Conservation (phyloP, 2,329 filamentous ascomycete species). For the Colletotrichum abscissum region DNA sequence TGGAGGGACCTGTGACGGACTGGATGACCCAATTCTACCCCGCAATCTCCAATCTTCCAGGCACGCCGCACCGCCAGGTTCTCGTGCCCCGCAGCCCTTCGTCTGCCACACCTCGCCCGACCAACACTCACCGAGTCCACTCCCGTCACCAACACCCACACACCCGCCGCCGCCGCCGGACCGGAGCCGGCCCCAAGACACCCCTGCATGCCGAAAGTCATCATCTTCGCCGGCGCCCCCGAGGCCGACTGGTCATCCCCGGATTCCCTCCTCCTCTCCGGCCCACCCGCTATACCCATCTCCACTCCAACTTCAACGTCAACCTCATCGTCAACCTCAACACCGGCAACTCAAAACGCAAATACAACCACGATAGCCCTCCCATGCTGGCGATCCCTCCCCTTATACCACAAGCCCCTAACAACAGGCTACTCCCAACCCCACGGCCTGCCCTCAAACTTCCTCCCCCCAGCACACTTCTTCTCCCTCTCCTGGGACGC, state of each 20-base stretch:
- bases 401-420: slow-evolving; percentile 58
- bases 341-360: not conserved
- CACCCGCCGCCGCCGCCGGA: not conserved
- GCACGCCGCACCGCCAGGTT: not conserved
- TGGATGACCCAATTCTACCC: not conserved
- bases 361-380: slow-evolving; percentile 14
- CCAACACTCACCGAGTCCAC: not conserved
- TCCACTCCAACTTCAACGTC: not conserved
- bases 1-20: not conserved
- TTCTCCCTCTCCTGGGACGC: slow-evolving; percentile 54
- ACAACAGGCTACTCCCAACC: slow-evolving; percentile 65
- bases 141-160: not conserved
- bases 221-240: slow-evolving; percentile 52
- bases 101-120: not conserved
- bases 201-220: slow-evolving; percentile 45
- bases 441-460: slow-evolving; percentile 48
- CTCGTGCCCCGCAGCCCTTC: not conserved
- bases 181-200: not conserved
- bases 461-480: slow-evolving; percentile 52
- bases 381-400: slow-evolving; percentile 66
- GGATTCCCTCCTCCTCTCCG: slow-evolving; percentile 38
- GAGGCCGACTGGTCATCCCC: slow-evolving; percentile 44
- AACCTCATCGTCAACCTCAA: not conserved
- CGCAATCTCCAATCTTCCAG: not conserved
- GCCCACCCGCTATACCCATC: not conserved